phyloP scores from a whole-genome alignment of 2,329 filamentous ascomycete species.

The Byssothecium circinans region DNA sequence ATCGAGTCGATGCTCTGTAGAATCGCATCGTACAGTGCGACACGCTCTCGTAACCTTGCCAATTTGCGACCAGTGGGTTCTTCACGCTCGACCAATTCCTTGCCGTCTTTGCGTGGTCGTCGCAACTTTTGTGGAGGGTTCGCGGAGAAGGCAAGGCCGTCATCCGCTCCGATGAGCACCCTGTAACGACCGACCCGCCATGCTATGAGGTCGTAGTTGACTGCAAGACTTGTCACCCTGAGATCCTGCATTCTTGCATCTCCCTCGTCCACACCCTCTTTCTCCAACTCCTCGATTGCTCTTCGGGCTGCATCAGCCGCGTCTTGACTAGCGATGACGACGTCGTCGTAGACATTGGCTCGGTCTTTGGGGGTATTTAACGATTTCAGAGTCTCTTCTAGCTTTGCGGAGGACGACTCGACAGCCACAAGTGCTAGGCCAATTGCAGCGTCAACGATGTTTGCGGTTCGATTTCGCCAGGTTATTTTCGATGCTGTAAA shows the following conservation, averaged over 20 bases:
- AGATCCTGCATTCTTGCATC: conserved; percentile 89
- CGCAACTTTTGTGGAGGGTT: conserved; percentile 59
- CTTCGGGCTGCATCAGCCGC: conserved; percentile 90
- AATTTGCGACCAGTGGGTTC: conserved; percentile 75
- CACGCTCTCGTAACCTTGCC: conserved; percentile 78
- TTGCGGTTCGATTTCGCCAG: conserved; percentile 84
- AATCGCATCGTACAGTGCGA: conserved; percentile 87
- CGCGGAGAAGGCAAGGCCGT: conserved; percentile 66
- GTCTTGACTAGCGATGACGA: conserved; percentile 88
- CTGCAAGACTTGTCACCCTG: conserved; percentile 87
- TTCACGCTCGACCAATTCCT: conserved; percentile 54
- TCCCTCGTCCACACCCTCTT: conserved; percentile 79
- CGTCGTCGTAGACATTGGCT: conserved; percentile 85
- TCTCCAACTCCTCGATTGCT: conserved; percentile 85
- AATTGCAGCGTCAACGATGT: conserved; percentile 90
- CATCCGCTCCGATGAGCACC: conserved; percentile 78
- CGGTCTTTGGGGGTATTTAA: conserved; percentile 62
- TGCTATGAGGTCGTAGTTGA: conserved; percentile 91
- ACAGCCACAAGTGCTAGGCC: conserved; percentile 79
- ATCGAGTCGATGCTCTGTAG: conserved; percentile 89
- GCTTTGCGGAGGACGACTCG: conserved; percentile 54
- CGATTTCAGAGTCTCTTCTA: conserved; percentile 48
- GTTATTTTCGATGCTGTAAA: conserved; percentile 62
- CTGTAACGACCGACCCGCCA: conserved; percentile 95
- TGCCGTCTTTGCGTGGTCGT: conserved; percentile 52